These are phyloP conservation scores for Adansonia gregorii DNA, from an alignment of 441 rosid species.

Conservation along the genomic window DNA sequence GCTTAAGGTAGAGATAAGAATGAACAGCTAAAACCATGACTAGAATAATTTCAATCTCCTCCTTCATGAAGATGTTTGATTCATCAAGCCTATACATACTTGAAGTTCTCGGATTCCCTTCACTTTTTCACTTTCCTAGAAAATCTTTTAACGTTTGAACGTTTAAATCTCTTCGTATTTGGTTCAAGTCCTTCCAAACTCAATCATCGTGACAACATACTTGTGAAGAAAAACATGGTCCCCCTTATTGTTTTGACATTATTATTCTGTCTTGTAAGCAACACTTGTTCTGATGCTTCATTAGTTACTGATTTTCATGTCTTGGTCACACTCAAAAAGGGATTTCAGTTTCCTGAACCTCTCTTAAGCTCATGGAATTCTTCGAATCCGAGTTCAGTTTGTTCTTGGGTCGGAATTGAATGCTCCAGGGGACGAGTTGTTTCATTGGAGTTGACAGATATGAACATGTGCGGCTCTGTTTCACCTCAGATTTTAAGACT, in stretches of 20 bases:
- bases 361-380: too few relatives aligned
- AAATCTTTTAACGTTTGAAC: constrained; percentile 32
- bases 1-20: constrained; percentile 14
- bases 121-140: constrained; percentile 49
- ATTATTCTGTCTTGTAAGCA: too few relatives aligned
- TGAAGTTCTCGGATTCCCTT: constrained; percentile 54
- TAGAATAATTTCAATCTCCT: constrained; percentile 29
- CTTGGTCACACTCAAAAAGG: too few relatives aligned
- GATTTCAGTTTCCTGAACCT: too few relatives aligned
- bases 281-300: too few relatives aligned
- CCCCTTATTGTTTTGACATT: constrained; percentile 47
- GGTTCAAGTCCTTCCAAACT: constrained; percentile 46
- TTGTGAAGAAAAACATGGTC: constrained; percentile 43
- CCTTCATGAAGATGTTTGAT: constrained; percentile 45
- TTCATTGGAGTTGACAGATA: too few relatives aligned
- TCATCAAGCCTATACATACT: constrained; percentile 42
- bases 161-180: constrained; percentile 42
- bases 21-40: constrained; percentile 27
- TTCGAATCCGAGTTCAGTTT: too few relatives aligned
- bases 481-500: too few relatives aligned
- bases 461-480: too few relatives aligned
- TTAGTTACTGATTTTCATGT: too few relatives aligned
- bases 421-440: too few relatives aligned
- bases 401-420: too few relatives aligned
- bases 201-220: constrained; percentile 28